Percentiles rank a stretch among this genome's conserved stretches.
These are phyloP conservation scores for Cadophora sp. DNA, from an alignment of 2,329 filamentous ascomycete species.

Conservation along the genomic window DNA sequence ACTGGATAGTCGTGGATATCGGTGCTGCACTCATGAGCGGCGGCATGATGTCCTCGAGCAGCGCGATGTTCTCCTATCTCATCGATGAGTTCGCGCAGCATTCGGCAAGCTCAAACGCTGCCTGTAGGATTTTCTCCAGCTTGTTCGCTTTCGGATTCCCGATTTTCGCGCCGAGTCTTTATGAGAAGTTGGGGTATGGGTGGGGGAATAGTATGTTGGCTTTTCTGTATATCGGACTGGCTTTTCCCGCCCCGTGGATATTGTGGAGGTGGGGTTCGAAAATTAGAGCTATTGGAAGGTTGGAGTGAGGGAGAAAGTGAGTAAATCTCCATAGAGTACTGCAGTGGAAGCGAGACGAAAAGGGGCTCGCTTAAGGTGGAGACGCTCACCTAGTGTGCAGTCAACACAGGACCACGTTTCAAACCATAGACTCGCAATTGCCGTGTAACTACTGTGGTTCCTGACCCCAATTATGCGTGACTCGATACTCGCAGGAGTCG, in stretches of 20 bases:
- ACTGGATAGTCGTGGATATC: constrained; percentile 63
- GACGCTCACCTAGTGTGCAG: no score
- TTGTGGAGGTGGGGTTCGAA: constrained; percentile 48
- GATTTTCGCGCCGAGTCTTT: constrained; percentile 43
- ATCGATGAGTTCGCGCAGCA: constrained; percentile 53
- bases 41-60: constrained; percentile 47
- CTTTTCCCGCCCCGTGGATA: constrained; percentile 53
- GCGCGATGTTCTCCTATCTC: constrained; percentile 51
- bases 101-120: constrained; percentile 50
- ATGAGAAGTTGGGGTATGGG: constrained; percentile 43
- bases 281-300: constrained; percentile 37
- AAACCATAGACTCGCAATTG: no score
- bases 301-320: background rate
- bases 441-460: no score
- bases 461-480: no score
- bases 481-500: background rate
- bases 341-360: no score
- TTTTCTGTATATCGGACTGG: constrained; percentile 55
- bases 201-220: constrained; percentile 46
- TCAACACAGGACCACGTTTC: no score
- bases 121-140: constrained; percentile 17
- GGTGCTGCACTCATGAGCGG: constrained; percentile 56
- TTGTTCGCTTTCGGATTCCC: constrained; percentile 45
- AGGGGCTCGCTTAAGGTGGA: no score
- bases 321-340: no score